Base-by-base conservation (phyloP, 75 land plant species). In the Pseudotsuga menziesii region DNA sequence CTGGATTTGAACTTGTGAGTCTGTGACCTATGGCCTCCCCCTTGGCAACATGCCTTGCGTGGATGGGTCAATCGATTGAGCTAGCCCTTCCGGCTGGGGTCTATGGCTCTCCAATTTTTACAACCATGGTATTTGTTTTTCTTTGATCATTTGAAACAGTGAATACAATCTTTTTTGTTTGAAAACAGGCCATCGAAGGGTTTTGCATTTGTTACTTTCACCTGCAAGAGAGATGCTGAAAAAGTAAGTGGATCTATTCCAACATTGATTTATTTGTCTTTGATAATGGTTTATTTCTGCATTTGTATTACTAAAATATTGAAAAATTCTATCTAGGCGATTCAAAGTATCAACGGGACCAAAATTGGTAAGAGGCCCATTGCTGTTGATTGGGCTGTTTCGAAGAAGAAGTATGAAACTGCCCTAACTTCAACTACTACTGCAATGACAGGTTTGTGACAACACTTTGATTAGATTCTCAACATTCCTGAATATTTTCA, bases 351-450 rank as follows among this genome's bases (percentile, higher is more conserved):
- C 58, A 97, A 97, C 85, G 99, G 98, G 57, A 82, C 82, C 81
- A 72, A 69, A 17, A 72, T 97, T 81, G 79, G 85, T 39, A 88
- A 91, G 71, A 91, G 99, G 77, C 76, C 94, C 6, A 79, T 97
- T 48, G 99, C 99, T 77, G 99, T 97, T 78, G 99, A 97, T 58
- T 97, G 99, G 99, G 93, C 98, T 71, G 86, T 97, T 80, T 85
- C 90, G 57, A 95, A 93, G 81, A 91, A 83, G 69, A 58, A 82
- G 36, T 97, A 89, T 80, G 81, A 85, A 62, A 73, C 72, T 82
- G 85, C 82, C 62, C 25, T 78, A n/a, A 81, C 58, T 73, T 66
- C 85, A 76, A 78, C 32, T 61, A 62, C 77, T 58, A 64, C 62
- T 72, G 58, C 77, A 83, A 81, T 75, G 59, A 57, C 76, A 57